These are phyloP conservation scores for Tetradesmus lagerheimii DNA, from an alignment of 139 green algal genomes.

Conservation along the genomic window DNA sequence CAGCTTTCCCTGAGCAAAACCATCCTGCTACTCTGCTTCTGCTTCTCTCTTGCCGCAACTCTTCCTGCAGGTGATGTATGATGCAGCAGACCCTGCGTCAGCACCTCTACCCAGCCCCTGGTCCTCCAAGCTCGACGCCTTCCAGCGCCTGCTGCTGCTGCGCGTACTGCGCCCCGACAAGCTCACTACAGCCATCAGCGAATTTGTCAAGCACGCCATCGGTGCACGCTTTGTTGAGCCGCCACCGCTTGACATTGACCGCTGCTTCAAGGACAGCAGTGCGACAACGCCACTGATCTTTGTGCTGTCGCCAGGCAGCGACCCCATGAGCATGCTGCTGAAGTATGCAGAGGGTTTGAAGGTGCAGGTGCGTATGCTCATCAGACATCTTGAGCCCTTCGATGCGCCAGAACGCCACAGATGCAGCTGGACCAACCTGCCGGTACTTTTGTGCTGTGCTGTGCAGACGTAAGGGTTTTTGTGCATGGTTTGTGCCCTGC, in stretches of 20 bases:
- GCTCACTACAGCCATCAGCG: conserved; percentile 52
- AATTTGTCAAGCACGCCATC: conserved; percentile 58
- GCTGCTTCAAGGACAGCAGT: conserved; percentile 75
- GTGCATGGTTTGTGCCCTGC: no score
- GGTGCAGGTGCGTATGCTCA: conserved; percentile 47
- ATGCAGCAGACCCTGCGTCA: conserved; percentile 56
- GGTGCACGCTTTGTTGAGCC: conserved; percentile 82
- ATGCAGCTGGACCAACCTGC: no score
- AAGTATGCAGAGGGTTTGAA: conserved; percentile 77
- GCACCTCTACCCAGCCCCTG: conserved; percentile 66
- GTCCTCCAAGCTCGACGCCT: conserved; percentile 61
- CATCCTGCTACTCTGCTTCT: background rate
- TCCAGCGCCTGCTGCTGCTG: conserved; percentile 79
- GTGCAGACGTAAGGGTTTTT: no score
- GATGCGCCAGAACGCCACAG: no score
- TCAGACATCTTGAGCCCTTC: no score
- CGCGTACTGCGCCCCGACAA: conserved; percentile 52
- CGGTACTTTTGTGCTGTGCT: no score
- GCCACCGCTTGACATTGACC: conserved; percentile 71
- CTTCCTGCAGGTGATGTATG: conserved; percentile 36
- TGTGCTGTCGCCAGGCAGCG: conserved; percentile 79
- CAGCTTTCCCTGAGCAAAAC: background rate
- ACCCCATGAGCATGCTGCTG: conserved; percentile 84
- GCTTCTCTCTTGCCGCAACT: background rate
- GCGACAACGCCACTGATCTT: conserved; percentile 81